Evolutionary conservation across 345 rosid genomes (phyloP), one percentile per base, ranked within the genome.

Genomic region (Balakata baccata): DNA sequence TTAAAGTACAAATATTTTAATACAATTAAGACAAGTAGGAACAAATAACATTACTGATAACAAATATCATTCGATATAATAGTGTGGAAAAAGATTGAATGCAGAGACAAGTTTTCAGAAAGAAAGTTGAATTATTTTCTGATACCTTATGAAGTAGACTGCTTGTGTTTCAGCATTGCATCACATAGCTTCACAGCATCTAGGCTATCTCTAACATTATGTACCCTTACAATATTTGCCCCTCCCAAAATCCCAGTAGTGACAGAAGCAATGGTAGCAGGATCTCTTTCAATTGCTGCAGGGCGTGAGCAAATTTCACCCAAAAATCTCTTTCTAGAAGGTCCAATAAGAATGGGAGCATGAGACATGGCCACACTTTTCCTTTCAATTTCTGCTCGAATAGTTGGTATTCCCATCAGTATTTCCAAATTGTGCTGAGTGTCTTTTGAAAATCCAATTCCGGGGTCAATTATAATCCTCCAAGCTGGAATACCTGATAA

Each of bases 391-490:
- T 92, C 89, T 58, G 82, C 81, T 37, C 90, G 76, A 52, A 95
- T 79, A 69, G 79, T 71, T 6, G 94, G 89, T 7, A 92, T 79
- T 3, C 90, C 87, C 52, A 22, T 70, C 8, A 95, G 89, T 41
- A 95, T 80, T 75, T 91, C 94, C 78, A 95, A 67, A 80, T 91
- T 95, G 5, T 95, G 88, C 73, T 86, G 83, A 5, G 87, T 79
- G 16, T 77, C 83, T 87, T 95, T 95, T 34, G 99, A 95, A 69
- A 95, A 95, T 60, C 99, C 99, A 50, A 95, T 77, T 73, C 99
- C 99, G 11, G 97, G 97, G 80, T 92, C 97, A 20, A 86, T 80
- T 62, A 95, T 87, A 70, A 95, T 84, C 81, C 96, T 89, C 98
- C 99, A 95, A 61, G 97, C 87, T 11, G 97, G 99, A 77, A 95